A percentile compares a stretch with the other conserved stretches of the same genome.
These are phyloP conservation scores for Colletotrichum filicis DNA, from an alignment of 2,329 filamentous ascomycete genomes.

Conservation along the genomic window DNA sequence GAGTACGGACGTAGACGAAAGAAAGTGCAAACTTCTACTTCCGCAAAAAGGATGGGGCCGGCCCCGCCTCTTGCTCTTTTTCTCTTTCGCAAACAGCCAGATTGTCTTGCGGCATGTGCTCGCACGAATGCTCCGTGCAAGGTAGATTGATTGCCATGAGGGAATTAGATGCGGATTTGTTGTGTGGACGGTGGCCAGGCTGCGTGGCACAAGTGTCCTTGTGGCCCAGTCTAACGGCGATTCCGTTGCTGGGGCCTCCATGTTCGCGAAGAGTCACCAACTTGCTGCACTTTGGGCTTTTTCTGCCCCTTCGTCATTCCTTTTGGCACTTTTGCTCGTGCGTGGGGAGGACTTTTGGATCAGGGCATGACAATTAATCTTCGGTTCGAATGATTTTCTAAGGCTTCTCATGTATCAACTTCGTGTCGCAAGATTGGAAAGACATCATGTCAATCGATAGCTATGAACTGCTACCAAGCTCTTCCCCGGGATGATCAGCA, in stretches of 20 bases:
- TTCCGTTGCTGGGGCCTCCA: conserved; percentile 18
- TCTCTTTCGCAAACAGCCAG: background rate
- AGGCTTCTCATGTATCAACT: background rate
- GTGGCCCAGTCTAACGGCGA: conserved; percentile 20
- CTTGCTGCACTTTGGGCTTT: background rate
- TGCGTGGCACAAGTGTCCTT: background rate
- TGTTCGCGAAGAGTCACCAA: background rate
- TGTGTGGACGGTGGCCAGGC: background rate
- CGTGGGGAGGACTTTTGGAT: background rate
- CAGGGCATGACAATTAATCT: background rate
- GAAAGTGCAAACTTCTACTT: background rate
- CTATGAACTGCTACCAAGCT: background rate
- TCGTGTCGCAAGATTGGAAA: background rate
- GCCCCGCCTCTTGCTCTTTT: background rate
- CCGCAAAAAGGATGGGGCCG: background rate
- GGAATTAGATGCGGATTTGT: background rate
- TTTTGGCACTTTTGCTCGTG: background rate
- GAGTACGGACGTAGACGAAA: background rate
- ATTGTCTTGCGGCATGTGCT: background rate
- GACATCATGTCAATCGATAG: background rate
- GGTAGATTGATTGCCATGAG: background rate
- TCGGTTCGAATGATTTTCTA: background rate
- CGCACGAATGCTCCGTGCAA: background rate
- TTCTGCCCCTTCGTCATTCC: background rate
- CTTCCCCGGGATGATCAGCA: conserved; percentile 15